Conservation (phyloP, 2,329 filamentous ascomycete species). For the Fusarium clavum region DNA sequence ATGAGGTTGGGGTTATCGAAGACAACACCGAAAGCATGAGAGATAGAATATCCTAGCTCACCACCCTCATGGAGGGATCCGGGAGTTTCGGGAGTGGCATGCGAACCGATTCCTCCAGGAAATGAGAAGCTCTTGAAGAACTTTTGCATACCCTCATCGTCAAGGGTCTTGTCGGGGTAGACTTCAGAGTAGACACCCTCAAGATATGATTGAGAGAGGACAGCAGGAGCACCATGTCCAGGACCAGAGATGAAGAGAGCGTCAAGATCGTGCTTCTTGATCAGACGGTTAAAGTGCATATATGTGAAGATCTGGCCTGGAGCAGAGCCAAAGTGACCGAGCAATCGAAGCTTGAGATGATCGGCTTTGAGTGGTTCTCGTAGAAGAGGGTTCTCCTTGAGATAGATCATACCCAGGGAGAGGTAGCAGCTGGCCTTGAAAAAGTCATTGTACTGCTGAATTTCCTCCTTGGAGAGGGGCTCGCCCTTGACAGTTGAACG, state of each 20-base stretch:
- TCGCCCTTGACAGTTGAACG: conserved; percentile 71
- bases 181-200: conserved; percentile 83
- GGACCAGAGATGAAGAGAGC: conserved; percentile 80
- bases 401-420: conserved; percentile 83
- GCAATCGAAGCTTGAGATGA: conserved; percentile 78
- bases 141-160: conserved; percentile 74
- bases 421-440: conserved; percentile 82
- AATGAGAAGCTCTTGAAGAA: conserved; percentile 90
- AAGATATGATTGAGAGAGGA: conserved; percentile 80
- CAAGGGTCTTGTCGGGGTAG: conserved; percentile 78
- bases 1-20: conserved; percentile 82
- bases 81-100: conserved; percentile 82
- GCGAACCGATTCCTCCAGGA: conserved; percentile 81
- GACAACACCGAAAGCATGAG: conserved; percentile 81
- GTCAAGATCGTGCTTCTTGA: conserved; percentile 82
- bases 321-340: conserved; percentile 84
- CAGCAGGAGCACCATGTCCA: conserved; percentile 80
- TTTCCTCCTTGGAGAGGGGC: conserved; percentile 73
- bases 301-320: conserved; percentile 85
- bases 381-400: conserved; percentile 78
- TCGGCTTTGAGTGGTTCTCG: conserved; percentile 74
- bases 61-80: conserved; percentile 83
- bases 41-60: conserved; percentile 84
- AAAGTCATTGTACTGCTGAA: conserved; percentile 76
- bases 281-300: conserved; percentile 84